Evolutionary conservation across 352 stramenopile species (phyloP), one percentile per base, ranked within the genome.

Genomic region (Phytophthora rubi): DNA sequence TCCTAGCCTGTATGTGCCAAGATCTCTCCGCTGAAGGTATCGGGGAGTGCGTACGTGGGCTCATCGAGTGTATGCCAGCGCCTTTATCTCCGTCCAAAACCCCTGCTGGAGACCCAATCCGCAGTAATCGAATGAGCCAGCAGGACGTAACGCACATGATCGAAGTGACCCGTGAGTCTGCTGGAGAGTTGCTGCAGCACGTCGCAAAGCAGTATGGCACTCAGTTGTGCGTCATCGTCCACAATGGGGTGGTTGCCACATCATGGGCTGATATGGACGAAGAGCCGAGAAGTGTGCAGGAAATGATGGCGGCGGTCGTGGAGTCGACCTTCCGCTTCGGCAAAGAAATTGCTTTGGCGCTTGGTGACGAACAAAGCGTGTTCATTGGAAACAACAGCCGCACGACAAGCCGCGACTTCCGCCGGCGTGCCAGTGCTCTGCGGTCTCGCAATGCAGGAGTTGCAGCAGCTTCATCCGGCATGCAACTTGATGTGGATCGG

Each of bases 401-500:
- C 13, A 86, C 77, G 0, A 64, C 66, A 15, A 91, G 81, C 55
- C 80, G 82, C 3, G 88, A 94, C 33, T 89, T 92, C 45, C 82
- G 86, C 7, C 81, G 85, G 28, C 84, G 81, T 28, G 77, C 83
- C 9, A 87, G 81, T 59, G 76, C 64, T 12, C 49, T 92, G 15
- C 75, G 77, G n/a, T 92, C 85, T 35, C 80, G 86, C 39, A 83
- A 81, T 10, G 80, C 71, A 21, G 75, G 65, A 26, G 80, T 76
- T 21, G 32, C 63, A 13, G 47, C 62, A 15, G 74, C 66, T 21
- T 56, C 68, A 18, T 81, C 64, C 0, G 84, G 77, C 6, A 94
- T 94, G 83, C 82, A 90, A 28, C 66, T 93, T 30, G 82, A 96
- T 54, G 82, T 96, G 45, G 85, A 91, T 67, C 83, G 86, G n/a